Conservation (phyloP, 495 filamentous ascomycete genomes). For the Oidiodendron maius region DNA sequence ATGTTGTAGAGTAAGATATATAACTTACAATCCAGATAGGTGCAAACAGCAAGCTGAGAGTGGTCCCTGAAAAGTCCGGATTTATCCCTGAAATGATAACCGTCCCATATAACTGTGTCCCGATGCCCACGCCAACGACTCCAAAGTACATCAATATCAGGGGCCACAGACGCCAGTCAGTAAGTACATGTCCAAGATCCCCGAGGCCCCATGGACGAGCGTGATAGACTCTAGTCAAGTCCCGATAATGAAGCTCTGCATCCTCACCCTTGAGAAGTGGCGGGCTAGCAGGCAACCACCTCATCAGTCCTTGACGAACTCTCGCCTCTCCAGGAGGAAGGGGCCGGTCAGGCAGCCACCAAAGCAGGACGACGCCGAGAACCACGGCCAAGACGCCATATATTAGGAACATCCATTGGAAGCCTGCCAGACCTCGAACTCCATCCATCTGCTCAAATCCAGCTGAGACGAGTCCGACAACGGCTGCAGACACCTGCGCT, state of each 20-base stretch:
- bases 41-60: slow-evolving; percentile 76
- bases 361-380: slow-evolving; percentile 67
- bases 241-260: slow-evolving; percentile 76
- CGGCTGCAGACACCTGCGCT: slow-evolving; percentile 81
- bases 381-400: slow-evolving; percentile 72
- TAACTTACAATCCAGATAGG: slow-evolving; percentile 71
- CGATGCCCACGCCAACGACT: slow-evolving; percentile 86
- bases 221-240: slow-evolving; percentile 76
- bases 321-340: slow-evolving; percentile 52
- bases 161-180: slow-evolving; percentile 85
- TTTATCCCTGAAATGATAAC: slow-evolving; percentile 81
- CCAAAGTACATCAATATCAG: slow-evolving; percentile 89
- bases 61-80: slow-evolving; percentile 60
- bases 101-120: slow-evolving; percentile 78
- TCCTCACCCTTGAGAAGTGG: slow-evolving; percentile 75
- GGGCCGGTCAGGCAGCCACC: slow-evolving; percentile 87
- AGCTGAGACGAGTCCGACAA: slow-evolving; percentile 83
- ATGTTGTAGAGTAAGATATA: slow-evolving; percentile 37
- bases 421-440: slow-evolving; percentile 67
- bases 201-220: slow-evolving; percentile 59
- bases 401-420: slow-evolving; percentile 93
- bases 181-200: slow-evolving; percentile 62
- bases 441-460: slow-evolving; percentile 92
- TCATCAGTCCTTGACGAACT: slow-evolving; percentile 37
- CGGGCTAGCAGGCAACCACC: slow-evolving; percentile 56